A percentile compares a stretch with the other conserved stretches of the same genome.
Evolutionary conservation across 768 basidiomycete genomes (phyloP).

Genomic region (Kwoniella sp.): DNA sequence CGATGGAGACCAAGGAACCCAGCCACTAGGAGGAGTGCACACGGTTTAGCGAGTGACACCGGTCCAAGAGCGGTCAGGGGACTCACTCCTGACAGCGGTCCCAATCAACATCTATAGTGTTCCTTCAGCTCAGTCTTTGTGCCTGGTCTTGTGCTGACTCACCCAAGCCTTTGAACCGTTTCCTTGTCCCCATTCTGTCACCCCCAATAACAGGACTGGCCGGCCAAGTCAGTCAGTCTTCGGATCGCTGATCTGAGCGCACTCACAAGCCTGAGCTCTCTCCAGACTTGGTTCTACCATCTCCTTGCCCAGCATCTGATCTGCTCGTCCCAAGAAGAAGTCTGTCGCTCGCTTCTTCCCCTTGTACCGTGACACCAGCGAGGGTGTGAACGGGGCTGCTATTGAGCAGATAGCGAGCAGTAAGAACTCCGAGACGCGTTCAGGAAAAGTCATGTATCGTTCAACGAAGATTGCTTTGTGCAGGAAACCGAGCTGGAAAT

Average conservation of each 20-base stretch:
- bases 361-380: slow-evolving; percentile 18
- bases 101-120: slow-evolving; percentile 28
- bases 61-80: too few species aligned
- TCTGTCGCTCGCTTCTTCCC: slow-evolving; percentile 29
- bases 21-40: slow-evolving; percentile 12
- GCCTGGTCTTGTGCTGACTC: too few species aligned
- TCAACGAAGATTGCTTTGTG: slow-evolving; percentile 33
- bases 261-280: slow-evolving; percentile 28
- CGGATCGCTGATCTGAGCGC: slow-evolving; percentile 24
- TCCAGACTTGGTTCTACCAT: slow-evolving; percentile 25
- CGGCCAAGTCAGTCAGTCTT: background rate
- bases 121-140: too few species aligned
- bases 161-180: slow-evolving; percentile 30
- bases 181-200: slow-evolving; percentile 27
- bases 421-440: slow-evolving; percentile 17
- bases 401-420: slow-evolving; percentile 31
- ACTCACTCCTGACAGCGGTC: slow-evolving; percentile 27
- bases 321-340: slow-evolving; percentile 17
- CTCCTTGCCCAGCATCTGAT: slow-evolving; percentile 18
- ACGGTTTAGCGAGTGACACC: too few species aligned
- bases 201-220: slow-evolving; percentile 22
- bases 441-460: slow-evolving; percentile 16
- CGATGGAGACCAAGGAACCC: slow-evolving; percentile 26
- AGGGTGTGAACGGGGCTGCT: slow-evolving; percentile 27
- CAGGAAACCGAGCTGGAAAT: slow-evolving; percentile 27